Evolutionary conservation across 2,329 filamentous ascomycete genomes (phyloP), one percentile per base, ranked within the genome.

Genomic region (Nemania sp.): DNA sequence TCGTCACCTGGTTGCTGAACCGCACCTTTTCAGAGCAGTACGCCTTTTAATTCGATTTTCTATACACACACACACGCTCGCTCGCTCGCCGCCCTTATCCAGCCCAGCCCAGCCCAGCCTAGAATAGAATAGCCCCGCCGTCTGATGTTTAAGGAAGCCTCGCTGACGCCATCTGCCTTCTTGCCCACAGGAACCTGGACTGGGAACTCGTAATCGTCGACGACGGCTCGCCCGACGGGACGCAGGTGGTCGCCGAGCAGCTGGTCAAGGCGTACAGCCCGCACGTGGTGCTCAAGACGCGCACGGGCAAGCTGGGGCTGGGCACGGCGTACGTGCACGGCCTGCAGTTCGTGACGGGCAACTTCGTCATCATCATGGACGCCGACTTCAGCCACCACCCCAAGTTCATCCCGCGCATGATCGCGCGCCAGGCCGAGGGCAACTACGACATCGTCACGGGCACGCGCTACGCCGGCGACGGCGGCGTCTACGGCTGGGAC

Each of bases 341-440:
- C 54, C 84, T 99, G 62, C 87, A 97, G 76, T 98, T 90, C 75
- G 90, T 85, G 21, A 92, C 88, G 20, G 95, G 95, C 71, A 97
- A 96, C 84, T 98, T 88, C 74, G 91, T 99, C 75, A 91, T 99
- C 82, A 99, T 99, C 84, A 99, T 99, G 95, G 95, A 99, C 81
- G 95, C 96, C 78, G 95, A 99, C 80, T 99, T 99, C 84, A 92
- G 87, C 70, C 95, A 99, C 81, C 95, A 99, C 83, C 95, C 95
- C 74, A 99, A 98, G 80, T 99, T 98, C 85, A 97, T 99, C 78
- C 88, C 93, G 55, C 83, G 89, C 74, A 98, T 99, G 92, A 91
- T 99, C 71, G 84, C 84, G 61, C 85, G 88, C 68, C 95, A 98
- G 78, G 85, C 87, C 76, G 76, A 75, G 63, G 88, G 82, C 67